phyloP scores from a whole-genome alignment of 2,329 filamentous ascomycete species.

The Epichloe aotearoae region DNA sequence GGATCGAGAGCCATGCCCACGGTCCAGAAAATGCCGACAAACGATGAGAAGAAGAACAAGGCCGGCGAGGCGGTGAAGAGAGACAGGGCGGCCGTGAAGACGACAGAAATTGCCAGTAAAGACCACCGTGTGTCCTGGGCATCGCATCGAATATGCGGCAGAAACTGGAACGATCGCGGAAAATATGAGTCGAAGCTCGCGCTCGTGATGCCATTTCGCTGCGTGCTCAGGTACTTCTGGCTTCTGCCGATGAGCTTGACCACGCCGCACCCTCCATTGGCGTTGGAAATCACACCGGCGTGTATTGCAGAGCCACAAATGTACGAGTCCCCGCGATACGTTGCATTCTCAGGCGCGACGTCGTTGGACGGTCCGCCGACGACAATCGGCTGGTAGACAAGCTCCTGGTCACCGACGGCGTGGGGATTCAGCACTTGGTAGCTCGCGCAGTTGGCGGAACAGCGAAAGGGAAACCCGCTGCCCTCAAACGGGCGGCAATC shows the following conservation, averaged over 20 bases:
- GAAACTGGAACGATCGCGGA: conserved; percentile 72
- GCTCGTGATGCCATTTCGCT: conserved; percentile 62
- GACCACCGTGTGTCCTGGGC: conserved; percentile 75
- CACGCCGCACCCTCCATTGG: conserved; percentile 69
- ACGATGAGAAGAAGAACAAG: conserved; percentile 75
- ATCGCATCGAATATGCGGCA: conserved; percentile 49
- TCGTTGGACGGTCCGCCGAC: conserved; percentile 49
- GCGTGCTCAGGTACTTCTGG: conserved; percentile 47
- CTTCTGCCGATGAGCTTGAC: conserved; percentile 59
- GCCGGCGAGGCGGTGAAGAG: conserved; percentile 68
- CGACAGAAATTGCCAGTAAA: conserved; percentile 65
- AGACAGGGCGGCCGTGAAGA: conserved; percentile 65
- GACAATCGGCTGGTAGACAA: conserved; percentile 51
- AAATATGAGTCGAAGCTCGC: conserved; percentile 78
- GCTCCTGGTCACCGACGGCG: conserved; percentile 57
- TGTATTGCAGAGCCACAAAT: conserved; percentile 79
- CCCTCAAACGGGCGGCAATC: conserved; percentile 64
- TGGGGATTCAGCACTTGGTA: conserved; percentile 56
- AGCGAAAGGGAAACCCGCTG: conserved; percentile 58
- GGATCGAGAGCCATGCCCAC: conserved; percentile 84
- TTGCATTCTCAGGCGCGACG: conserved; percentile 27
- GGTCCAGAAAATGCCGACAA: conserved; percentile 75
- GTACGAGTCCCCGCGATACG: conserved; percentile 83
- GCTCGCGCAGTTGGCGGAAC: conserved; percentile 57
- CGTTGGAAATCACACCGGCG: conserved; percentile 60